Base-by-base conservation (phyloP, 2,329 filamentous ascomycete genomes). In the Exophiala alcalophila region DNA sequence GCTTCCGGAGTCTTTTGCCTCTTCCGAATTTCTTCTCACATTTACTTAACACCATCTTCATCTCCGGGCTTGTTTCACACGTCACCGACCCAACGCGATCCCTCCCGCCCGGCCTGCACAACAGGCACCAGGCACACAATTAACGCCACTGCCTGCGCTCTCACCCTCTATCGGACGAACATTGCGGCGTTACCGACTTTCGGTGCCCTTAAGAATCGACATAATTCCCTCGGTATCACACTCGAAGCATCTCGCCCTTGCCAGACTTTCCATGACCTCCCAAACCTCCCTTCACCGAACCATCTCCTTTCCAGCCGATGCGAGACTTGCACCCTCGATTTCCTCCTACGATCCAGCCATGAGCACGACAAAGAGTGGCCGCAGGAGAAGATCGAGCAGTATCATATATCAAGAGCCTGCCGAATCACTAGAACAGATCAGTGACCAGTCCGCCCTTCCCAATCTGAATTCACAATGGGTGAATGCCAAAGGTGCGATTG, bases 381-480 rank as follows among this genome's bases (percentile, higher is more conserved):
- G 91, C 68, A 81, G 91, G 77, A 84, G 92, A 74, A 83, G 92
- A 70, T 97, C 92, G 68, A 96, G 91, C 74, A 97, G 91, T 71
- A 83, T 98, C 70, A 89, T 98, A 70, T 97, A 97, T 69, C 90
- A 94, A 63, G 92, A 98, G 68, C 92, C 92, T 41, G 83, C 84
- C 49, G 92, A 98, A 76, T 94, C 91, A 43, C 81, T 96, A 62
- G 92, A 98, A 74, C 92, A 96, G 70, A 87, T 94, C 68, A 96
- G 86, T 63, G 92, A 98, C 68, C 92, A 97, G 74, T 86, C 89
- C 44, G 86, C 87, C 25, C 75, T 96, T 58, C 92, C 92, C 38
- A 98, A 98, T 62, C 71, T 96, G 62, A 98, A 98, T 68, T 89
- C 92, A 57, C 87, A 96, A 71, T 98, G 92, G 92, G 94, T 96